Conservation (phyloP, 2,329 filamentous ascomycete species). For the Calonectria pseudoturangicola region DNA sequence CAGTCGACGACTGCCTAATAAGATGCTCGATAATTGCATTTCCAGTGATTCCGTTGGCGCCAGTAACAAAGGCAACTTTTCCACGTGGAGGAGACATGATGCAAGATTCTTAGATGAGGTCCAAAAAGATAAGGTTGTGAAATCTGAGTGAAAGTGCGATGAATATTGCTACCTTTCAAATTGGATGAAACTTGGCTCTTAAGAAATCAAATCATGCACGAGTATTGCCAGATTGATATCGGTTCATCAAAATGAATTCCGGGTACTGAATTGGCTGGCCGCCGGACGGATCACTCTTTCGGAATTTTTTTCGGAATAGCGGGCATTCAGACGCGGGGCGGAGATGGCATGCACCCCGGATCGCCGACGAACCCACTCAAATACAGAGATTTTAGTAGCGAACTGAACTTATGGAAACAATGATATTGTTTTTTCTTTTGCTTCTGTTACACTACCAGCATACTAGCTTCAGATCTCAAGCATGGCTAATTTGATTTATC, state of each 20-base stretch:
- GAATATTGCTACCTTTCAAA: neutral
- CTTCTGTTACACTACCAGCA: neutral
- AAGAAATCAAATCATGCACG: neutral
- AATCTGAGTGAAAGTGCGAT: too few relatives aligned
- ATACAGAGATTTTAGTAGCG: constrained; percentile 70
- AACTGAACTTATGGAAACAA: constrained; percentile 5
- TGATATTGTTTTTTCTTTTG: neutral
- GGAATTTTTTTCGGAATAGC: neutral
- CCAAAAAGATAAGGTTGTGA: neutral
- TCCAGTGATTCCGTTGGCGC: constrained; percentile 47
- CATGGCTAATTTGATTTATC: constrained; percentile 22
- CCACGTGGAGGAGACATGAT: constrained; percentile 31
- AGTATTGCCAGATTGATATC: neutral
- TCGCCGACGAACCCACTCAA: constrained; percentile 68
- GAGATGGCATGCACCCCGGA: neutral
- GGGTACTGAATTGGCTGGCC: neutral
- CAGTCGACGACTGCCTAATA: constrained; percentile 42
- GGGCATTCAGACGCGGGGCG: neutral
- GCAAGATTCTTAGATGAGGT: neutral
- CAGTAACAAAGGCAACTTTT: constrained; percentile 47
- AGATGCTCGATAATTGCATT: constrained; percentile 47
- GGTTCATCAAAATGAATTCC: constrained; percentile 7
- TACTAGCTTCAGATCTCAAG: neutral
- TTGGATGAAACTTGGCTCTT: neutral
- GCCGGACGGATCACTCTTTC: neutral